Base-by-base conservation (phyloP, 257 asterid species). In the Pogostemon cablin region DNA sequence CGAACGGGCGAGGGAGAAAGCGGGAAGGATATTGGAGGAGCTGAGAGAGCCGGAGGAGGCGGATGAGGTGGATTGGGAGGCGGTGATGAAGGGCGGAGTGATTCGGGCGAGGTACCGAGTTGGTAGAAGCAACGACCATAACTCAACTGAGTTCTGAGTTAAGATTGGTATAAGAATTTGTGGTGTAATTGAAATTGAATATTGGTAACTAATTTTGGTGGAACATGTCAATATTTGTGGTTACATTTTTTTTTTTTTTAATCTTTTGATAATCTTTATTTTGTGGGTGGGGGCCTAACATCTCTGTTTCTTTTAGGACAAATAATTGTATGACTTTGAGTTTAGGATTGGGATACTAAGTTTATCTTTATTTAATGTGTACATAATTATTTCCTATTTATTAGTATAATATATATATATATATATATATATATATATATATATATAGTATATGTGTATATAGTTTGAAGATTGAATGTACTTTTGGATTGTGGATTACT, bases 1-100 rank as follows among this genome's bases (percentile, higher is more conserved):
- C 64, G 87, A 85, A 44, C 88, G 95, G 55, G 89, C 91, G 0
- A 84, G 78, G 79, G 96, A 86, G 84, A 93, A 91, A 72, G 96
- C 95, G 2, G 65, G 76, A 81, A 70, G 83, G 78, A 75, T 91
- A 39, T 40, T 91, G 78, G 74, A 59, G 72, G 75, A 57, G 65
- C 48, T 93, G 76, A 75, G 87, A 8, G 86, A 73, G 59, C 73
- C 84, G 73, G 80, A 86, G 41, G 88, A 65, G 80, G 85, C 39
- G 73, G 89, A 67, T 2, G 97, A 86, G 72, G 91, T 85, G 50
- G 96, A 93, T 10, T 85, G 96, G 96, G 99, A 89, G 37, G 89
- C 84, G 17, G 87, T 84, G 71, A 77, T 91, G 90, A 83, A 81
- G 66, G 90, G 81, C 35, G 87, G 92, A 46, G 78, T 83, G 83